These are phyloP conservation scores for Ustilago cynodontis DNA, from an alignment of 1,284 basidiomycete genomes.

Conservation along the genomic window DNA sequence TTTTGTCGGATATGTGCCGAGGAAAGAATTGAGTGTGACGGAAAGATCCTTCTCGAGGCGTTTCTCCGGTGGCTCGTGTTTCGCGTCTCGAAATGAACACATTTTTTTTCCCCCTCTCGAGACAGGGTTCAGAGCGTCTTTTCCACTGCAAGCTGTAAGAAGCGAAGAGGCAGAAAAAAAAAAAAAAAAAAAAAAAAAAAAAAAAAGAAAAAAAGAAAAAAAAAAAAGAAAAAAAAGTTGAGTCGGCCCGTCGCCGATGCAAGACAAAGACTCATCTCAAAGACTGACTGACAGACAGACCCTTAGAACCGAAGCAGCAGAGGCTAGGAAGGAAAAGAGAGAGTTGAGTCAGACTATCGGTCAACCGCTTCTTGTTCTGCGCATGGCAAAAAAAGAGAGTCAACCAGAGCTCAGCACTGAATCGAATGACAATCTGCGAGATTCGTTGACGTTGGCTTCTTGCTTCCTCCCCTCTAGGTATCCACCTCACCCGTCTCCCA, in stretches of 20 bases:
- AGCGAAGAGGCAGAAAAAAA: no score
- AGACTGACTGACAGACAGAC: no score
- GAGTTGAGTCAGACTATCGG: not conserved
- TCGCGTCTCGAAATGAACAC: not conserved
- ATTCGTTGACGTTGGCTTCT: conserved; percentile 9
- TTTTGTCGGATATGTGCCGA: not conserved
- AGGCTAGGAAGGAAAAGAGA: not conserved
- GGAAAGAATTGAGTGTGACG: not conserved
- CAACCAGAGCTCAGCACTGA: not conserved
- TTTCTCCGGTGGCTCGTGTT: not conserved
- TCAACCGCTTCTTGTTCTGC: not conserved
- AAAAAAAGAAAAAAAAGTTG: not conserved
- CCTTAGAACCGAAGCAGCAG: not conserved
- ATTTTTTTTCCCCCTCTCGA: not conserved
- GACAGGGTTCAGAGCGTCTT: no score
- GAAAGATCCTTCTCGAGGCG: conserved; percentile 12
- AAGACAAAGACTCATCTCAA: not conserved
- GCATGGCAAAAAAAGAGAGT: no score
- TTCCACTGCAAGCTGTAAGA: no score
- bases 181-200: no score
- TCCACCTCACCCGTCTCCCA: conserved; percentile 33
- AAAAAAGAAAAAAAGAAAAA: no score
- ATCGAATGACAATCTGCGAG: not conserved
- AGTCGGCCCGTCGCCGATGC: conserved; percentile 11
- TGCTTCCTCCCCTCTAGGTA: conserved; percentile 39